phyloP scores from a whole-genome alignment of 345 rosid genomes.

The Balakata baccata region DNA sequence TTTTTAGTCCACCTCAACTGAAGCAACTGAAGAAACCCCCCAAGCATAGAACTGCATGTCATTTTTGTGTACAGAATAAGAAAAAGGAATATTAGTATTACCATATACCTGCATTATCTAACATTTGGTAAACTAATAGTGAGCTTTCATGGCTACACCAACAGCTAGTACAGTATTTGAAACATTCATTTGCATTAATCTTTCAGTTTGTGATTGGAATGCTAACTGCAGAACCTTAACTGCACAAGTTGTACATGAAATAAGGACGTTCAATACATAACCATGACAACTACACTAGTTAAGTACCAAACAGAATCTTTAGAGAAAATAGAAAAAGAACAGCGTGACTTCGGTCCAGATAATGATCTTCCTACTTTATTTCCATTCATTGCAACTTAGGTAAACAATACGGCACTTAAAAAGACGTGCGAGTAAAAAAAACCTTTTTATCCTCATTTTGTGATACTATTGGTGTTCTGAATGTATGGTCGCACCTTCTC shows the following conservation, averaged over 20 bases:
- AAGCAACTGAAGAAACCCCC: too few relatives aligned
- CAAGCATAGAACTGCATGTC: too few relatives aligned
- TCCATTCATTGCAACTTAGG: neutral
- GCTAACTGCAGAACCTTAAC: neutral
- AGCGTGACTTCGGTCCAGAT: neutral
- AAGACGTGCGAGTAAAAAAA: neutral
- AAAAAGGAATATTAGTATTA: neutral
- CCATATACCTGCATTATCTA: neutral
- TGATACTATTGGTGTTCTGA: constrained; percentile 42
- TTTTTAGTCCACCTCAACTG: too few relatives aligned
- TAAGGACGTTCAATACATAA: neutral
- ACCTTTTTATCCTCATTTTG: constrained; percentile 50
- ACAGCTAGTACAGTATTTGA: neutral
- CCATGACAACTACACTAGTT: neutral
- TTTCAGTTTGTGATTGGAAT: neutral
- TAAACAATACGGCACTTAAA: neutral
- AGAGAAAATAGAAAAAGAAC: neutral
- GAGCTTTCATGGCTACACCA: neutral
- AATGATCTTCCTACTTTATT: neutral
- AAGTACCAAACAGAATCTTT: neutral
- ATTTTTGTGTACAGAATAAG: too few relatives aligned
- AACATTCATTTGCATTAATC: neutral
- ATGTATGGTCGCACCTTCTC: constrained; percentile 77
- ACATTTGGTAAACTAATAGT: neutral
- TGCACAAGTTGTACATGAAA: neutral